These are phyloP conservation scores for Umbilicus rupestris DNA, from an alignment of 164 flowering plant species.

Conservation along the genomic window DNA sequence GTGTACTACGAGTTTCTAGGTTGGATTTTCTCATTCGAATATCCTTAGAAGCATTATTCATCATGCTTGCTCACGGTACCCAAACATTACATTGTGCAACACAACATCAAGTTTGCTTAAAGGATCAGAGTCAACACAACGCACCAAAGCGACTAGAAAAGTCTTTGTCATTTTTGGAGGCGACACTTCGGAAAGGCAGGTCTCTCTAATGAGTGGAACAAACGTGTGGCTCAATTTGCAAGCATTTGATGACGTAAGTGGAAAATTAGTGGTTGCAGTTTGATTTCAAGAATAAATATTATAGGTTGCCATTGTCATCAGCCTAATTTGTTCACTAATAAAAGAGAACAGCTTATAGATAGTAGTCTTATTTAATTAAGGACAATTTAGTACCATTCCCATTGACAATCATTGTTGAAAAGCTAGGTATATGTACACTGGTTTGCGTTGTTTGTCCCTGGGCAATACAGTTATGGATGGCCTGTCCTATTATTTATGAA, in stretches of 20 bases:
- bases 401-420: background rate
- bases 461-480: background rate
- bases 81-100: constrained; percentile 27
- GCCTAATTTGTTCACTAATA: background rate
- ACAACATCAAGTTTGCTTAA: constrained; percentile 22
- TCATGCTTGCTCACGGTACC: constrained; percentile 72
- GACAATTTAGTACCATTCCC: background rate
- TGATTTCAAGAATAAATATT: background rate
- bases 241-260: constrained; percentile 73
- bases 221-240: constrained; percentile 89
- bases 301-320: background rate
- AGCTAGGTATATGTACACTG: background rate
- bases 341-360: background rate
- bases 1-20: constrained; percentile 26
- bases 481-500: background rate
- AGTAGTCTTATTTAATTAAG: background rate
- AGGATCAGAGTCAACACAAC: constrained; percentile 24
- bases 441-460: background rate
- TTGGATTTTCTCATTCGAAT: constrained; percentile 83
- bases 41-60: constrained; percentile 65
- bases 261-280: background rate
- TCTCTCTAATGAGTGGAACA: constrained; percentile 94
- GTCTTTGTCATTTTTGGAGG: constrained; percentile 88
- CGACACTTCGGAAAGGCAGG: constrained; percentile 85
- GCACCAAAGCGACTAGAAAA: constrained; percentile 20